Percentiles rank a stretch among this genome's conserved stretches.
Conservation (phyloP, 2,329 filamentous ascomycete species). For the Talaromyces amestolkiae region DNA sequence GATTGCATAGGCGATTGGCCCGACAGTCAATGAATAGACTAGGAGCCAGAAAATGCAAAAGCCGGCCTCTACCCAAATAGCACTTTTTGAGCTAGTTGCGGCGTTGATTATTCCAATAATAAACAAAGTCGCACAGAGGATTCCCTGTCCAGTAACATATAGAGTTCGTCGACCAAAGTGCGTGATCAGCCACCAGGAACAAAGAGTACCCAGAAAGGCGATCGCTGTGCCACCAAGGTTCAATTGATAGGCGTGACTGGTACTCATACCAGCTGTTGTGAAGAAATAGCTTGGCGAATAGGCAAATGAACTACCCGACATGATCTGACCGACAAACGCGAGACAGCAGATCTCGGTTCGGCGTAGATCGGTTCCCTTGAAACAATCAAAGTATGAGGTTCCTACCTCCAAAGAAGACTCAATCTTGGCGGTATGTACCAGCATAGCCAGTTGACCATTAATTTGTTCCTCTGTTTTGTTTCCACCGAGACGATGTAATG, state of each 20-base stretch:
- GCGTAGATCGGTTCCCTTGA: conserved; percentile 39
- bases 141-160: conserved; percentile 32
- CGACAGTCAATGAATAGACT: conserved; percentile 42
- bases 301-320: conserved; percentile 45
- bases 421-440: conserved; percentile 80
- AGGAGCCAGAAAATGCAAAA: conserved; percentile 41
- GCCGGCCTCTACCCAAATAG: conserved; percentile 37
- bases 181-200: conserved; percentile 36
- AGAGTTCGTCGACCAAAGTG: conserved; percentile 33
- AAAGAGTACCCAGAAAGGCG: conserved; percentile 36
- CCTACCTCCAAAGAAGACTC: conserved; percentile 59
- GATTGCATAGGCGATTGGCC: conserved; percentile 46
- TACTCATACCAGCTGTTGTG: conserved; percentile 34
- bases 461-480: conserved; percentile 45
- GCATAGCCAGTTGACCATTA: conserved; percentile 83
- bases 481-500: conserved; percentile 19
- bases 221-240: conserved; percentile 38
- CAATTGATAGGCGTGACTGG: conserved; percentile 34
- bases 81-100: conserved; percentile 40
- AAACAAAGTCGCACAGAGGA: conserved; percentile 33
- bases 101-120: conserved; percentile 40
- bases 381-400: conserved; percentile 62
- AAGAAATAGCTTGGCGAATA: conserved; percentile 57
- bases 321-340: conserved; percentile 45
- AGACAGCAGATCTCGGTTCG: conserved; percentile 44